Percentiles rank a stretch among this genome's conserved stretches.
Evolutionary conservation across 2,329 filamentous ascomycete species (phyloP).

Genomic region (Dactylella cylindrospora): DNA sequence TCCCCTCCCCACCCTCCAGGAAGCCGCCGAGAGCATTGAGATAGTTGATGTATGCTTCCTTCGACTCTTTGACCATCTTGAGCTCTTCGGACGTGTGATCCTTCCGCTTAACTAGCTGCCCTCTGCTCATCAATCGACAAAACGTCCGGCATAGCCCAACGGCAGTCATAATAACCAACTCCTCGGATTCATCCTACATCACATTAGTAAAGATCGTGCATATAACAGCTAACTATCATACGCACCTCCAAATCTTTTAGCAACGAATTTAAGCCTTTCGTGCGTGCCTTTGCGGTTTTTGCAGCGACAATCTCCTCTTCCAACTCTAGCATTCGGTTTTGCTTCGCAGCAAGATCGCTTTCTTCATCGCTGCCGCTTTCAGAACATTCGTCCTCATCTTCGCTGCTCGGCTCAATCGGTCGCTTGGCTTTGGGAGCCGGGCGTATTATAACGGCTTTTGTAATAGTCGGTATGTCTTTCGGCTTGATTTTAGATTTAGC

Average conservation of each 20-base stretch:
- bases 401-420: constrained; percentile 8
- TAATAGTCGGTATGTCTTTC: constrained; percentile 29
- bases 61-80: constrained; percentile 76
- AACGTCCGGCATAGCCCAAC: constrained; percentile 86
- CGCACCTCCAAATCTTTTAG: constrained; percentile 62
- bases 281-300: constrained; percentile 92
- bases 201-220: not conserved
- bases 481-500: constrained; percentile 11
- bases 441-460: constrained; percentile 38
- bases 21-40: constrained; percentile 64
- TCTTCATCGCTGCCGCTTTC: constrained; percentile 24
- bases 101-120: constrained; percentile 67
- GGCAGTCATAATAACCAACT: constrained; percentile 67
- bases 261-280: constrained; percentile 55
- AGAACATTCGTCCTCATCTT: constrained; percentile 19
- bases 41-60: constrained; percentile 71
- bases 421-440: constrained; percentile 25
- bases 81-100: constrained; percentile 70
- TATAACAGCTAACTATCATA: not conserved
- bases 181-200: constrained; percentile 55
- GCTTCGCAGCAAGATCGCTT: constrained; percentile 47
- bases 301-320: constrained; percentile 82
- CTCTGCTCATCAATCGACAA: constrained; percentile 73
- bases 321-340: constrained; percentile 70
- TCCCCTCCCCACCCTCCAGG: constrained; percentile 64